A percentile compares a stretch with the other conserved stretches of the same genome.
These are phyloP conservation scores for Galerina sulciceps DNA, from an alignment of 768 basidiomycete genomes.

Conservation along the genomic window DNA sequence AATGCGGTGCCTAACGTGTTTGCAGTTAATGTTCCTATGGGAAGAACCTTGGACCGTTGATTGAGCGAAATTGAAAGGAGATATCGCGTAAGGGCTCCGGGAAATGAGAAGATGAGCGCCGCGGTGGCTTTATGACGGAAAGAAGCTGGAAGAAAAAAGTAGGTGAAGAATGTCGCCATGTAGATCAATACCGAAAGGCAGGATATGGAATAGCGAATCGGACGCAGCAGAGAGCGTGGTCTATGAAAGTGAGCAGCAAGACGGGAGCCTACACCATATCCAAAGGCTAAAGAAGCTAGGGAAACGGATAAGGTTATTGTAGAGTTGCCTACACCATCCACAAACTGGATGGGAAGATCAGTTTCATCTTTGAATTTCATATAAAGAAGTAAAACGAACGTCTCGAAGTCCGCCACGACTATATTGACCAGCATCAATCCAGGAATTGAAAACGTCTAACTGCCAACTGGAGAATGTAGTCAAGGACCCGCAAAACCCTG, in stretches of 20 bases:
- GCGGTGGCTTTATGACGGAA: constrained; percentile 85
- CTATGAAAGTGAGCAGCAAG: constrained; percentile 44
- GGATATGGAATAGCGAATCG: constrained; percentile 55
- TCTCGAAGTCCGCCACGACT: constrained; percentile 69
- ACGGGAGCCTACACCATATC: constrained; percentile 59
- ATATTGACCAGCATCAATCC: constrained; percentile 67
- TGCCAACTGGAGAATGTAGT: constrained; percentile 99
- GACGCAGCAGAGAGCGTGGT: constrained; percentile 36
- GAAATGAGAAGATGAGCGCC: constrained; percentile 87
- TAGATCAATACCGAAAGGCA: constrained; percentile 67
- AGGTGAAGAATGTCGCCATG: constrained; percentile 75
- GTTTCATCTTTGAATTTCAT: not conserved
- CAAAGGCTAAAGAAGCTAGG: constrained; percentile 77
- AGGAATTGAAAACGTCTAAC: constrained; percentile 82
- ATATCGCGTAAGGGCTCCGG: constrained; percentile 87
- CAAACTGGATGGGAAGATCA: constrained; percentile 53
- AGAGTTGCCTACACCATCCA: constrained; percentile 85
- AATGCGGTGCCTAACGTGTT: constrained; percentile 85
- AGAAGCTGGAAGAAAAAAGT: constrained; percentile 68
- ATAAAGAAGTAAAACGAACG: constrained; percentile 46
- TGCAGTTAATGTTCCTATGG: constrained; percentile 79
- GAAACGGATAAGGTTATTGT: constrained; percentile 80
- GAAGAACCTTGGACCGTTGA: constrained; percentile 59
- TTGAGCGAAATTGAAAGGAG: constrained; percentile 77
- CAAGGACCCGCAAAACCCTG: constrained; percentile 93